Percentiles rank a stretch among this genome's conserved stretches.
Conservation (phyloP, 495 filamentous ascomycete species). For the Lentithecium fluviatile region DNA sequence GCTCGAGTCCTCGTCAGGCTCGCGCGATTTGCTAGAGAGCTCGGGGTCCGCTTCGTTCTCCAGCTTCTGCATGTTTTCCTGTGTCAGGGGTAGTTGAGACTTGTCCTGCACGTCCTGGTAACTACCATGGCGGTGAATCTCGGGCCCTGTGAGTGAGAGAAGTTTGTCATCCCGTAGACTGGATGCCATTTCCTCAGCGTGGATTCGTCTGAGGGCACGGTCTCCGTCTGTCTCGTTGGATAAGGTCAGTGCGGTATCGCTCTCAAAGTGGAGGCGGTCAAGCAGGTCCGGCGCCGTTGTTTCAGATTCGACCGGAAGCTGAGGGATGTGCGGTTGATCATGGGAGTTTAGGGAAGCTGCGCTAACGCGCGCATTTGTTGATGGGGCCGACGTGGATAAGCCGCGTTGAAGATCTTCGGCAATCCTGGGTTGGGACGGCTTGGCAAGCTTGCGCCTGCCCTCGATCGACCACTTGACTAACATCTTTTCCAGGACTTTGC, state of each 20-base stretch:
- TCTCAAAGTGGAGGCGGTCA: constrained; percentile 34
- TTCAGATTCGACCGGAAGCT: constrained; percentile 21
- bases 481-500: constrained; percentile 68
- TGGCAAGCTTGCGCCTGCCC: constrained; percentile 35
- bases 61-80: constrained; percentile 26
- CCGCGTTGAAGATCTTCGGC: constrained; percentile 18
- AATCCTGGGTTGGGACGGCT: constrained; percentile 2
- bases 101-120: constrained; percentile 6
- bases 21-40: background rate
- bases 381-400: constrained; percentile 2
- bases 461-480: constrained; percentile 52
- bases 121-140: constrained; percentile 8
- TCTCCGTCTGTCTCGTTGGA: constrained; percentile 34
- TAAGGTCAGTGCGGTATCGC: constrained; percentile 22
- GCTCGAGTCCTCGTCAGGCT: background rate
- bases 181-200: constrained; percentile 50
- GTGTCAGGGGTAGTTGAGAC: constrained; percentile 17
- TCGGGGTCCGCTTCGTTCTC: constrained; percentile 4
- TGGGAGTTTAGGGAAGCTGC: constrained; percentile 5
- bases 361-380: background rate
- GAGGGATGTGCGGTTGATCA: constrained; percentile 20
- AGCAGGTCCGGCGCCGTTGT: constrained; percentile 23
- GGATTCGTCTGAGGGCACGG: constrained; percentile 37
- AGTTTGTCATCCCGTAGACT: constrained; percentile 50
- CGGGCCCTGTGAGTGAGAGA: constrained; percentile 41